Evolutionary conservation across 169 alveolate species (phyloP).

Genomic region (Plasmodium knowlesi): DNA sequence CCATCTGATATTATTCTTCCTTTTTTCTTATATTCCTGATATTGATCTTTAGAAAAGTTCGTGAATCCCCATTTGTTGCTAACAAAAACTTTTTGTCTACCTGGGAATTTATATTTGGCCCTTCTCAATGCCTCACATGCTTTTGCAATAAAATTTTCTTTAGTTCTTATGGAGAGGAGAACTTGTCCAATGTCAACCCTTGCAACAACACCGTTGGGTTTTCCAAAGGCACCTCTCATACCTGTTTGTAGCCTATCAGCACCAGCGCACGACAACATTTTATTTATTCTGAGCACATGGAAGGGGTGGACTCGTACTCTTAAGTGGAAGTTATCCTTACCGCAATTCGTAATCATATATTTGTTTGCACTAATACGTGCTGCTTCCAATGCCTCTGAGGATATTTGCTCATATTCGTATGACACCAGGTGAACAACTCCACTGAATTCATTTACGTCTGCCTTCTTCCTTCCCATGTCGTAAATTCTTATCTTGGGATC

Average conservation of each 20-base stretch:
- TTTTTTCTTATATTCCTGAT: constrained; percentile 93
- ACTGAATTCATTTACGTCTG: constrained; percentile 98
- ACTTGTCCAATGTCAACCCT: constrained; percentile 97
- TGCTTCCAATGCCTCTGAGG: constrained; percentile 99
- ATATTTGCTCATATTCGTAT: constrained; percentile 98
- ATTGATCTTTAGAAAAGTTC: constrained; percentile 94
- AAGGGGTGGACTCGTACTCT: constrained; percentile 99
- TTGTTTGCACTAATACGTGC: constrained; percentile 99
- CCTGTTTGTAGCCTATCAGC: constrained; percentile 99
- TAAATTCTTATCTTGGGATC: constrained; percentile 99
- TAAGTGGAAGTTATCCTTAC: constrained; percentile 98
- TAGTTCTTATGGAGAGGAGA: constrained; percentile 95
- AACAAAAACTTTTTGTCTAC: constrained; percentile 97
- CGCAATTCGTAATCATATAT: constrained; percentile 96
- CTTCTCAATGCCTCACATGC: constrained; percentile 97
- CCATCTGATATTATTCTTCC: constrained; percentile 94
- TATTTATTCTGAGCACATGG: constrained; percentile 99
- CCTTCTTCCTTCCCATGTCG: constrained; percentile 98
- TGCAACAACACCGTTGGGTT: constrained; percentile 98
- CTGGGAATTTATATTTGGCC: constrained; percentile 99
- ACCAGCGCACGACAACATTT: constrained; percentile 99
- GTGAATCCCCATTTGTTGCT: constrained; percentile 99
- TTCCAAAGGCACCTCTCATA: constrained; percentile 99
- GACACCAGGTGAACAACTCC: constrained; percentile 97
- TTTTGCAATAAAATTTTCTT: constrained; percentile 88